Conservation (phyloP, 306 rosid genomes). For the Crataegus laevigata region DNA sequence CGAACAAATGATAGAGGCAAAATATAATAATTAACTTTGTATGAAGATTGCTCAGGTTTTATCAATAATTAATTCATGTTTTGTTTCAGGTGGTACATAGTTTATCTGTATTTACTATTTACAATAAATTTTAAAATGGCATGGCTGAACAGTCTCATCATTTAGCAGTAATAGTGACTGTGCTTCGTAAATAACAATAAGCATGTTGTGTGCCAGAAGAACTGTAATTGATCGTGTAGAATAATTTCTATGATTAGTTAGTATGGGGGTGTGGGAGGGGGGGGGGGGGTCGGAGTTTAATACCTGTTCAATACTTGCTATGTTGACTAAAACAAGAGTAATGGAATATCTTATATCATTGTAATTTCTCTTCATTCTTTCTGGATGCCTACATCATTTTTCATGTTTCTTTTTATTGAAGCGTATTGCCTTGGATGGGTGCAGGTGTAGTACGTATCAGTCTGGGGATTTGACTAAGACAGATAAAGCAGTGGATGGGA, state of each 20-base stretch:
- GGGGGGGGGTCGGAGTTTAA: no score
- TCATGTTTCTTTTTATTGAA: constrained; percentile 14
- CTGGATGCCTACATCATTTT: constrained; percentile 1
- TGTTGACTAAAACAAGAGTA: neutral
- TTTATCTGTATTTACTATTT: neutral
- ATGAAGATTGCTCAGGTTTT: neutral
- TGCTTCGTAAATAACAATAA: neutral
- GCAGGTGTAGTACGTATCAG: constrained; percentile 82
- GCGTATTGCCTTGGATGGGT: constrained; percentile 19
- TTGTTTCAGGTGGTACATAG: neutral
- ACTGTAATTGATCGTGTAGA: neutral
- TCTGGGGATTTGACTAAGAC: constrained; percentile 83
- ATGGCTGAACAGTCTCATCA: neutral
- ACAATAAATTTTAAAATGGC: neutral
- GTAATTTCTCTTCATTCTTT: neutral
- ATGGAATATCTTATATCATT: neutral
- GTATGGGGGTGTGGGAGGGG: no score
- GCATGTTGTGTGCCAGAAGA: neutral
- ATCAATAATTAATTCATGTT: neutral
- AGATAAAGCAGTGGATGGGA: constrained; percentile 88
- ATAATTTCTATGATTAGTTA: neutral
- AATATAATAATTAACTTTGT: neutral
- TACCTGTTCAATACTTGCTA: no score
- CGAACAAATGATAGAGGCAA: constrained; percentile 5
- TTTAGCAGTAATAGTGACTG: neutral